These are phyloP conservation scores for Aspergillus fructus DNA, from an alignment of 2,329 filamentous ascomycete genomes.

Conservation along the genomic window DNA sequence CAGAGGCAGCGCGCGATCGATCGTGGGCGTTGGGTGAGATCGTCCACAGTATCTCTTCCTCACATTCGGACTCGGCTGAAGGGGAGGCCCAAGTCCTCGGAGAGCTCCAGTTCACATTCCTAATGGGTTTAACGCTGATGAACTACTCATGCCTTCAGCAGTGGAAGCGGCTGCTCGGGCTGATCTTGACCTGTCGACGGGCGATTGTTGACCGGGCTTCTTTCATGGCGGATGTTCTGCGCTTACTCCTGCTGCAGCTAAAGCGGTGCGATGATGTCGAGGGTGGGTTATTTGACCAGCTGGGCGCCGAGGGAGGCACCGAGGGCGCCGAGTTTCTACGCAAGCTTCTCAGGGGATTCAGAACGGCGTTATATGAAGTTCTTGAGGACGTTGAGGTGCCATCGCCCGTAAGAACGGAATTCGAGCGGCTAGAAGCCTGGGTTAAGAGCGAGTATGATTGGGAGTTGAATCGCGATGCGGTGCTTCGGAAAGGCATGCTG, in stretches of 20 bases:
- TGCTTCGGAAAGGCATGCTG: conserved; percentile 58
- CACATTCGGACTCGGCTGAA: background rate
- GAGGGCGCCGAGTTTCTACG: conserved; percentile 53
- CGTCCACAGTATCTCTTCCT: conserved; percentile 36
- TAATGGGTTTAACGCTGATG: conserved; percentile 63
- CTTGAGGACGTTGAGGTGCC: conserved; percentile 27
- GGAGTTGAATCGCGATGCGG: conserved; percentile 53
- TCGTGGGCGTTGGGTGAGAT: conserved; percentile 61
- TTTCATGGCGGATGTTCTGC: conserved; percentile 55
- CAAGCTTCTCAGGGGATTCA: conserved; percentile 53
- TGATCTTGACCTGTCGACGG: conserved; percentile 57
- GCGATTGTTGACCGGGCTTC: conserved; percentile 50
- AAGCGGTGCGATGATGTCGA: conserved; percentile 59
- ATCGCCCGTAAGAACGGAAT: conserved; percentile 49
- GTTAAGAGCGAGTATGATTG: conserved; percentile 57
- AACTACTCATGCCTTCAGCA: conserved; percentile 67
- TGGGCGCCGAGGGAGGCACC: conserved; percentile 52
- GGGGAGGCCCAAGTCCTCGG: conserved; percentile 50
- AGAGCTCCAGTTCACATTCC: conserved; percentile 62
- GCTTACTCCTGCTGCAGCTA: conserved; percentile 53
- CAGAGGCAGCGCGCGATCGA: conserved; percentile 61
- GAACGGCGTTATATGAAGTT: conserved; percentile 51
- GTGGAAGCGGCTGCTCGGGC: conserved; percentile 59
- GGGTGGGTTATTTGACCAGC: conserved; percentile 58
- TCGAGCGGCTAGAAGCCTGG: conserved; percentile 56